Evolutionary conservation across 2,329 filamentous ascomycete species (phyloP).

Genomic region (Paraphoma sp.): DNA sequence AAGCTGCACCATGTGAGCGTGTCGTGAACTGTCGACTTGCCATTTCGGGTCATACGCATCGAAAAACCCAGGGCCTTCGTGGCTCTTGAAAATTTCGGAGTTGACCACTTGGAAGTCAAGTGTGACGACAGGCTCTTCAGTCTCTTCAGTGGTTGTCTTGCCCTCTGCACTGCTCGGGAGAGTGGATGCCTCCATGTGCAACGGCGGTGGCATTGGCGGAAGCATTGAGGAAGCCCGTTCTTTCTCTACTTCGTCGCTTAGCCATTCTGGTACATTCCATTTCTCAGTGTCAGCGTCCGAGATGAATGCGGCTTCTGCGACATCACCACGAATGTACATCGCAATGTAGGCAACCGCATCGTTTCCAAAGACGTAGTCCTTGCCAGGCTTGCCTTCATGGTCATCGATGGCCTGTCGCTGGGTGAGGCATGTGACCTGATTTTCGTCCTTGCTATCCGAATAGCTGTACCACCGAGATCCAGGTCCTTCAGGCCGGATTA

Average conservation of each 20-base stretch:
- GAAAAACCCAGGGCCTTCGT: conserved; percentile 47
- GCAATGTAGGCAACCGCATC: conserved; percentile 62
- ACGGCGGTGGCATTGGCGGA: conserved; percentile 19
- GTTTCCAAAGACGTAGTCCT: conserved; percentile 48
- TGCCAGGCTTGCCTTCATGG: conserved; percentile 56
- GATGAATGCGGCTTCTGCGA: conserved; percentile 46
- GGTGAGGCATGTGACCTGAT: conserved; percentile 64
- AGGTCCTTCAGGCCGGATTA: conserved; percentile 64
- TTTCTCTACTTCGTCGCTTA: conserved; percentile 40
- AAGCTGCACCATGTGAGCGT: conserved; percentile 29
- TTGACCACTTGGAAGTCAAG: conserved; percentile 42
- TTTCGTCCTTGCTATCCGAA: conserved; percentile 60
- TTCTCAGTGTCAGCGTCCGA: conserved; percentile 52
- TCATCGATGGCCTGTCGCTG: conserved; percentile 60
- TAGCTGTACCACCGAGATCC: conserved; percentile 66
- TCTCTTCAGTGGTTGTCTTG: background rate
- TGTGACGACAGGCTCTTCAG: conserved; percentile 10
- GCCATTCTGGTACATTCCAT: conserved; percentile 55
- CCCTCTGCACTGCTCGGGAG: conserved; percentile 9
- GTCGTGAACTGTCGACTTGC: conserved; percentile 13
- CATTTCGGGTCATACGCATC: conserved; percentile 41
- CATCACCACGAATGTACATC: conserved; percentile 62
- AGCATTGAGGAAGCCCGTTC: conserved; percentile 19
- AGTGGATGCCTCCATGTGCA: conserved; percentile 9
- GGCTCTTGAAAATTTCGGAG: conserved; percentile 40